Conservation (phyloP, 768 basidiomycete species). For the Leucogyrophana mollusca region DNA sequence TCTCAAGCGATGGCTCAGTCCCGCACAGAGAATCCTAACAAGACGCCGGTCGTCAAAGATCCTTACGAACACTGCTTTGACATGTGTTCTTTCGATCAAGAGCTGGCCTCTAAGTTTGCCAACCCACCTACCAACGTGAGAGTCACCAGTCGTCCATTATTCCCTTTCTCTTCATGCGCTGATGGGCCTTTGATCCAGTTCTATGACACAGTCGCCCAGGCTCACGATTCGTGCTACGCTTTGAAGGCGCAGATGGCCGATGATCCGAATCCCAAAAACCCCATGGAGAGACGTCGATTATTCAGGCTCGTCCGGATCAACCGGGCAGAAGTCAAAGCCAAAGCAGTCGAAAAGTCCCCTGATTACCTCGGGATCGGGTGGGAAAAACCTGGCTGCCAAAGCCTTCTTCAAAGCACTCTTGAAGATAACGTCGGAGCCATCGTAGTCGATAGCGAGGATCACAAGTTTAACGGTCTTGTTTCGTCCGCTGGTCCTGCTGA, state of each 20-base stretch:
- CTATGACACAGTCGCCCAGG: slow-evolving; percentile 26
- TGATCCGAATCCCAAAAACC: neutral
- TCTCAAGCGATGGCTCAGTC: no score
- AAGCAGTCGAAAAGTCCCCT: slow-evolving; percentile 12
- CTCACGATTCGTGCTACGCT: slow-evolving; percentile 21
- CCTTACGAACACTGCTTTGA: slow-evolving; percentile 25
- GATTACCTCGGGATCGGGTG: slow-evolving; percentile 25
- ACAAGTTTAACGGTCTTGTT: slow-evolving; percentile 24
- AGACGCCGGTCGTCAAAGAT: no score
- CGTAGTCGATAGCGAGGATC: slow-evolving; percentile 22
- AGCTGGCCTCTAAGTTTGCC: slow-evolving; percentile 11
- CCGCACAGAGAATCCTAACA: no score
- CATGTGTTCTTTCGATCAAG: slow-evolving; percentile 11
- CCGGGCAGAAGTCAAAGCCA: no score
- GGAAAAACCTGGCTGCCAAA: slow-evolving; percentile 18
- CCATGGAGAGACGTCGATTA: slow-evolving; percentile 13
- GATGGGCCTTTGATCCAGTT: slow-evolving; percentile 16
- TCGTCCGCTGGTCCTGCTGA: slow-evolving; percentile 18
- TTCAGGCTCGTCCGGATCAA: no score
- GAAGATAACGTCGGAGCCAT: slow-evolving; percentile 23
- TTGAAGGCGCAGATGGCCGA: slow-evolving; percentile 3
- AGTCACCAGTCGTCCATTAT: neutral
- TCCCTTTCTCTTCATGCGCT: neutral
- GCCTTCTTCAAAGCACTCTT: slow-evolving; percentile 21
- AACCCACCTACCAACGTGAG: slow-evolving; percentile 16